phyloP scores from a whole-genome alignment of 108 stramenopile species.

The Pseudonitzschia multiseries region DNA sequence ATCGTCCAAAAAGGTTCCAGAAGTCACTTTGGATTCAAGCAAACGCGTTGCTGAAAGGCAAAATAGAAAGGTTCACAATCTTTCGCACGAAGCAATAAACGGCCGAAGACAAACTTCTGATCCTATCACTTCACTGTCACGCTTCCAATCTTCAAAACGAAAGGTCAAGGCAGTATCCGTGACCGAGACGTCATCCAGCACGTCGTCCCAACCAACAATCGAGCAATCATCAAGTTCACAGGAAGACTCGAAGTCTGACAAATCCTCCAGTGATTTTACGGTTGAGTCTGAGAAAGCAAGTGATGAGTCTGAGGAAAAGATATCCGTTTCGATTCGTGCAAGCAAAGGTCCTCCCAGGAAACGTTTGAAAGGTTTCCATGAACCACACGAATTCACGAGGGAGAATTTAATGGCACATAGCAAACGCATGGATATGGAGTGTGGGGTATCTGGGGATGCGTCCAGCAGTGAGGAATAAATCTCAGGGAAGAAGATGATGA shows the following conservation, averaged over 20 bases:
- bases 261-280: constrained; percentile 47
- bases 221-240: constrained; percentile 32
- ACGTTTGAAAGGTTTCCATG: constrained; percentile 34
- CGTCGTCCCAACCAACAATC: constrained; percentile 30
- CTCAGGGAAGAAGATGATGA: not conserved
- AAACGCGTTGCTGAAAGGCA: not conserved
- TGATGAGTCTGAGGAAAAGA: constrained; percentile 8
- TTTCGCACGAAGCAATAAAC: not conserved
- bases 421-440: constrained; percentile 32
- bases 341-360: constrained; percentile 55
- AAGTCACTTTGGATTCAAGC: not conserved
- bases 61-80: not conserved
- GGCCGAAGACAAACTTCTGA: not conserved
- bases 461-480: constrained; percentile 6
- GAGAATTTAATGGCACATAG: constrained; percentile 36
- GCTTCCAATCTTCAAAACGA: constrained; percentile 11
- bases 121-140: constrained; percentile 14
- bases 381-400: constrained; percentile 27
- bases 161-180: constrained; percentile 25
- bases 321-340: not conserved
- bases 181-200: constrained; percentile 47
- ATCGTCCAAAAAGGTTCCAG: not conserved
- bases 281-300: constrained; percentile 7
- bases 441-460: not conserved
- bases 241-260: constrained; percentile 39